Evolutionary conservation across 306 rosid genomes (phyloP), one percentile per base, ranked within the genome.

Genomic region (Lotus japonicus): DNA sequence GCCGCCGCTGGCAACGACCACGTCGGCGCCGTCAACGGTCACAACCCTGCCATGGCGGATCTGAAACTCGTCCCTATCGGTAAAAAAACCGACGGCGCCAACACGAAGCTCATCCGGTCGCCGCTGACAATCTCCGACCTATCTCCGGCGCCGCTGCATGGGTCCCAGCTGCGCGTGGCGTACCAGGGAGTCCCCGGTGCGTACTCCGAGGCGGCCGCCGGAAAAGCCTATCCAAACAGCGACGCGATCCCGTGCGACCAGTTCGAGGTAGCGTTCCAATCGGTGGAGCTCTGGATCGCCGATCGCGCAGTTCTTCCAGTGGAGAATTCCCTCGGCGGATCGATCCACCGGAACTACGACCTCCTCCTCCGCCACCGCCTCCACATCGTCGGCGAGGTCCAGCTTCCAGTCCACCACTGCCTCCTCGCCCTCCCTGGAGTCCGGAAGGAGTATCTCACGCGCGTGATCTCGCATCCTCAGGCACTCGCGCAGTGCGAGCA

Each of bases 141-240:
- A 23, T 77, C 96, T 0, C 98, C 98, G 16, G 94, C 97, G 2
- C 98, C 98, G 51, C 85, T 88, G 90, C 98, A 94, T 80, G 98
- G 98, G 18, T 80, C 95, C 7, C 80, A 71, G 79, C 84, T 94
- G 9, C 98, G 98, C 9, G 98, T 94, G 35, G 98, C 98, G 0
- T 94, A 94, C 67, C 98, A 94, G 57, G 98, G 98, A 0, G 97
- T 88, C 12, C 98, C 98, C 12, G 98, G 98, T 0, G 98, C 98
- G 0, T 94, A 94, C 78, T 94, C 98, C 0, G 98, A 94, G 65
- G 98, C 97, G 6, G 97, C 98, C 4, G 98, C 98, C 18, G 96
- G 95, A 0, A 90, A 94, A 45, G 98, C 98, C 5, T 94, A 94
- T 41, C 98, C 98, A 3, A 88, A 90, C 60, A 81, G 98, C 45